phyloP scores from a whole-genome alignment of 2,329 filamentous ascomycete genomes.

The Penicillium sp. region DNA sequence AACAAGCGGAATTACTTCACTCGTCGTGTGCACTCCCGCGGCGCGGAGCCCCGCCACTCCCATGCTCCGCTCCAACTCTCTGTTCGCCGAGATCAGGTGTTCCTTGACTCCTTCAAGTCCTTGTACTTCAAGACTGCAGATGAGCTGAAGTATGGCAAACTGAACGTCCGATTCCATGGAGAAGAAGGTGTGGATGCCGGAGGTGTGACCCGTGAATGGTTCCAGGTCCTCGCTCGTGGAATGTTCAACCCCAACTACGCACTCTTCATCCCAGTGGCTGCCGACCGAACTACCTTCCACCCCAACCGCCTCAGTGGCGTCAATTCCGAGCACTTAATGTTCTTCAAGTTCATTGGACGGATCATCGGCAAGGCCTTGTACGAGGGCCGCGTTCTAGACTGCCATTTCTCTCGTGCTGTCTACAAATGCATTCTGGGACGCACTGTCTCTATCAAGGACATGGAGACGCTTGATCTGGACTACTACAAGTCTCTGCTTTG shows the following conservation, averaged over 20 bases:
- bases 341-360: constrained; percentile 99
- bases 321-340: constrained; percentile 93
- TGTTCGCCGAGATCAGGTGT: constrained; percentile 91
- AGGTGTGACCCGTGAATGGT: constrained; percentile 98
- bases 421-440: constrained; percentile 98
- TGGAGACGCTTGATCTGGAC: constrained; percentile 97
- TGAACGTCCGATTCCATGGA: constrained; percentile 95
- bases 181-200: constrained; percentile 98
- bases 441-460: constrained; percentile 95
- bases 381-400: constrained; percentile 92
- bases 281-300: constrained; percentile 97
- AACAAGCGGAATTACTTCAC: constrained; percentile 99
- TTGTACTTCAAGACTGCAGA: constrained; percentile 95
- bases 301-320: constrained; percentile 91
- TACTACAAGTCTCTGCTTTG: constrained; percentile 98
- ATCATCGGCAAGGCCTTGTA: constrained; percentile 98
- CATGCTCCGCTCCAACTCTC: constrained; percentile 80
- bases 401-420: constrained; percentile 97
- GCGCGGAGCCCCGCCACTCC: constrained; percentile 68
- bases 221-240: constrained; percentile 92
- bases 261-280: constrained; percentile 93
- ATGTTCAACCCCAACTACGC: constrained; percentile 99
- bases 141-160: constrained; percentile 98
- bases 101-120: constrained; percentile 98
- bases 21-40: constrained; percentile 80